Conservation (phyloP, 805 yeast species). For the Starmerella powellii region DNA sequence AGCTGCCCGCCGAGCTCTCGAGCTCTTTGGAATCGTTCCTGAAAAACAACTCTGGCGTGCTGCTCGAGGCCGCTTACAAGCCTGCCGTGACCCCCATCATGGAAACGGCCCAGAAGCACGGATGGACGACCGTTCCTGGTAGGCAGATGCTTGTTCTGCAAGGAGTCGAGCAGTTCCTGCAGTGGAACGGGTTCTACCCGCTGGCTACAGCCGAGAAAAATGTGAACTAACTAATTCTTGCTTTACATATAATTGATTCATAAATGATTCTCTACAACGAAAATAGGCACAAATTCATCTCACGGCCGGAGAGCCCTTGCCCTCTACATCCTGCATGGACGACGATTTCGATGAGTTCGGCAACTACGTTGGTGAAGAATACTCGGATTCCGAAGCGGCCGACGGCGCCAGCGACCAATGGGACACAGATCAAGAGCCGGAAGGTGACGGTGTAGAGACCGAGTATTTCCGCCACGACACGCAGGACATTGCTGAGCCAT, state of each 20-base stretch:
- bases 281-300: background rate
- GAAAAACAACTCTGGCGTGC: conserved; percentile 32
- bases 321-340: conserved; percentile 9
- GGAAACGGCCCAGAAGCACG: conserved; percentile 53
- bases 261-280: background rate
- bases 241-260: background rate
- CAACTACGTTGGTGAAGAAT: conserved; percentile 25
- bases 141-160: conserved; percentile 86
- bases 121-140: conserved; percentile 83
- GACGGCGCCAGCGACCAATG: background rate
- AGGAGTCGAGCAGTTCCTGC: conserved; percentile 74
- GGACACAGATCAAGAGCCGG: background rate
- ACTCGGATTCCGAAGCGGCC: conserved; percentile 22
- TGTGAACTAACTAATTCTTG: conserved; percentile 8
- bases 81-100: conserved; percentile 79
- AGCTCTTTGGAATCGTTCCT: conserved; percentile 21
- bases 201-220: conserved; percentile 22
- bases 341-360: conserved; percentile 28
- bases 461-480: conserved; percentile 43
- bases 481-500: conserved; percentile 48
- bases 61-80: conserved; percentile 90
- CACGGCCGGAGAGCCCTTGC: too few species aligned
- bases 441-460: conserved; percentile 28
- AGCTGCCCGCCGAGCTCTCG: conserved; percentile 11
- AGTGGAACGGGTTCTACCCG: conserved; percentile 43